Conservation (phyloP, 306 rosid genomes). For the Gleditsia sinensis region DNA sequence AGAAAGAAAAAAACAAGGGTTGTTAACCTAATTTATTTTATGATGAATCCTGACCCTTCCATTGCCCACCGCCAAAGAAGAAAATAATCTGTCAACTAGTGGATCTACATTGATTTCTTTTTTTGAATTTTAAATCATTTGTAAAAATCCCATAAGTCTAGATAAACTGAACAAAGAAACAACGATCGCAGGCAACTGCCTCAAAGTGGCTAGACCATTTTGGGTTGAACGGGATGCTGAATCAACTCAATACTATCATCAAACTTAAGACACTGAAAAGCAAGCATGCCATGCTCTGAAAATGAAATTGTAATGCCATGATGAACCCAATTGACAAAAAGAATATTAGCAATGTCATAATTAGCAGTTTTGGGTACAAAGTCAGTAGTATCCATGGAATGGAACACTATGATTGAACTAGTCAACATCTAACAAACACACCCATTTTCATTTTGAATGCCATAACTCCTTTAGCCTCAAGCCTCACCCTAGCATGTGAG, state of each 20-base stretch:
- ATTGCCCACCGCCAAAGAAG: background rate
- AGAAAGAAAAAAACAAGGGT: slow-evolving; percentile 16
- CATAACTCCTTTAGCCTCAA: background rate
- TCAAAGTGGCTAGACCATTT: background rate
- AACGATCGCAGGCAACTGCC: background rate
- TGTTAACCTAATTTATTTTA: slow-evolving; percentile 33
- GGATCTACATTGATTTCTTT: background rate
- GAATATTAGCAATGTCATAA: slow-evolving; percentile 29
- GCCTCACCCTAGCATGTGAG: slow-evolving; percentile 34
- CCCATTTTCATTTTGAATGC: background rate
- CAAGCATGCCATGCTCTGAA: slow-evolving; percentile 16
- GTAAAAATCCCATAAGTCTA: background rate
- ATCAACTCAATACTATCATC: background rate
- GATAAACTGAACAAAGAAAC: background rate
- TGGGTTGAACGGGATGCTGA: too few relatives aligned
- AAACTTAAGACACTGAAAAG: background rate
- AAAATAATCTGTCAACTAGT: background rate
- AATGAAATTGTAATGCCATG: background rate
- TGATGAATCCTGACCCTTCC: background rate
- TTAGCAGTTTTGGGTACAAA: slow-evolving; percentile 34
- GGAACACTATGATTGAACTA: slow-evolving; percentile 33
- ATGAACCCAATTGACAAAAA: background rate
- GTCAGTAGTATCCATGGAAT: slow-evolving; percentile 38
- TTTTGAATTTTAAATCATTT: too few relatives aligned
- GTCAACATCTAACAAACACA: slow-evolving; percentile 35